Conservation (phyloP, 2,329 filamentous ascomycete species). For the Cladosporium cucumerinum region DNA sequence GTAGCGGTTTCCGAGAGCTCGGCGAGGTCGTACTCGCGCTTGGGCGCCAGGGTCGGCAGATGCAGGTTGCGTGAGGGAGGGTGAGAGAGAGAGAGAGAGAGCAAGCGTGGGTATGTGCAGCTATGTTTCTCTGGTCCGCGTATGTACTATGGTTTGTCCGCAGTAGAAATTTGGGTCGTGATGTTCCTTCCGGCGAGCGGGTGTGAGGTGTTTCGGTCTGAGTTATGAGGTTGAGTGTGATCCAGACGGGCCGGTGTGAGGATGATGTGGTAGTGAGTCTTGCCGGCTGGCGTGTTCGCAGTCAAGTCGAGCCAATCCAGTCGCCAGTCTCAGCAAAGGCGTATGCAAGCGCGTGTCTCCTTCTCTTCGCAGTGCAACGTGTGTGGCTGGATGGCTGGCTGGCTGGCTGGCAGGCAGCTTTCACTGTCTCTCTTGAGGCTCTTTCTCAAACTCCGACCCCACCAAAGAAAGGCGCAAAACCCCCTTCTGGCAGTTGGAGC, state of each 20-base stretch:
- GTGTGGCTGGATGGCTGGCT: too few species aligned
- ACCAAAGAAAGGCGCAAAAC: slow-evolving; percentile 12
- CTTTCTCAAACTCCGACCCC: slow-evolving; percentile 1
- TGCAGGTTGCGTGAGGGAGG: background rate
- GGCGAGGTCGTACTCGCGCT: slow-evolving; percentile 14
- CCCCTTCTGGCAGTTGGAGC: background rate
- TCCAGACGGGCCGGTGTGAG: background rate
- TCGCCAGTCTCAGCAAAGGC: background rate
- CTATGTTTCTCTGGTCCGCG: slow-evolving; percentile 21
- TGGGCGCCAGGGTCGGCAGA: slow-evolving; percentile 11
- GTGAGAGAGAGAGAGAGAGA: background rate
- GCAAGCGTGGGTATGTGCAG: background rate
- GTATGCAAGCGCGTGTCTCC: background rate
- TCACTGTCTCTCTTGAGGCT: background rate
- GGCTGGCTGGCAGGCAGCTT: too few species aligned
- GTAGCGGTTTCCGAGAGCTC: slow-evolving; percentile 11
- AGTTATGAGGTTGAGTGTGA: background rate
- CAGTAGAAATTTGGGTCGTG: background rate
- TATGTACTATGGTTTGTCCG: background rate
- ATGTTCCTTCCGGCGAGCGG: background rate
- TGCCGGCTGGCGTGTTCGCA: background rate
- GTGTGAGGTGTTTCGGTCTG: background rate
- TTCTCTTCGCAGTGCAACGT: background rate
- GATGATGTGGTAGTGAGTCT: background rate
- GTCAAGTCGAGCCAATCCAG: background rate